Evolutionary conservation across 805 yeast species (phyloP).

Genomic region (Saccharomycopsis fermentans): DNA sequence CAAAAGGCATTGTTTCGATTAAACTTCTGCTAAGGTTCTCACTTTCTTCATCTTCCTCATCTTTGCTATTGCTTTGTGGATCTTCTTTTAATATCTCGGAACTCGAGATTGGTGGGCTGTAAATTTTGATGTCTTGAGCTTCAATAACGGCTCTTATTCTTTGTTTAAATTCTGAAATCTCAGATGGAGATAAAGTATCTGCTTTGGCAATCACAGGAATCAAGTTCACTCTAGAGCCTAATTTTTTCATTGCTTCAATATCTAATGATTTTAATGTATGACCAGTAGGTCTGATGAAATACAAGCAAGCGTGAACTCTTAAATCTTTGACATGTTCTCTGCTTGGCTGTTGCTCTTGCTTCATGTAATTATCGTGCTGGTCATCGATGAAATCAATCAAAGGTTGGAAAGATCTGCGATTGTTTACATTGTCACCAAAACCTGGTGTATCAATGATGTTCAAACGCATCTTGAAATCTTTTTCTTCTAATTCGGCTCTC

Average conservation of each 20-base stretch:
- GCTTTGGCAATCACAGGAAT: slow-evolving; percentile 85
- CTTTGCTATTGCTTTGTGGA: slow-evolving; percentile 43
- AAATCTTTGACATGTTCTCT: slow-evolving; percentile 61
- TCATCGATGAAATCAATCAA: slow-evolving; percentile 82
- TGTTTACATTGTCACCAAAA: slow-evolving; percentile 84
- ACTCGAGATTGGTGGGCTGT: slow-evolving; percentile 59
- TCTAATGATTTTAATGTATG: slow-evolving; percentile 86
- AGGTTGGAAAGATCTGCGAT: slow-evolving; percentile 78
- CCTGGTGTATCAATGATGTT: slow-evolving; percentile 91
- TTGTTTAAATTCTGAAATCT: slow-evolving; percentile 56
- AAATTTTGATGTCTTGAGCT: slow-evolving; percentile 73
- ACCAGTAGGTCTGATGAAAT: slow-evolving; percentile 50
- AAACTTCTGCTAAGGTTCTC: slow-evolving; percentile 47
- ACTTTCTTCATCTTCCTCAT: slow-evolving; percentile 68
- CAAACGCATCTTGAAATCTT: slow-evolving; percentile 65
- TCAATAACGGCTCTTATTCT: slow-evolving; percentile 76
- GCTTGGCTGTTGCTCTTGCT: slow-evolving; percentile 86
- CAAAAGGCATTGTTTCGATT: slow-evolving; percentile 81
- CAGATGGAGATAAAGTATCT: slow-evolving; percentile 70
- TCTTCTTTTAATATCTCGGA: not conserved
- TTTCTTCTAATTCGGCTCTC: slow-evolving; percentile 76
- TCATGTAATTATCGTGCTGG: slow-evolving; percentile 81
- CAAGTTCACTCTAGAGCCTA: slow-evolving; percentile 71
- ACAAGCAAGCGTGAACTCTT: slow-evolving; percentile 57
- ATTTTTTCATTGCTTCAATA: slow-evolving; percentile 76